Percentiles rank a stretch among this genome's conserved stretches.
Evolutionary conservation across 2,329 filamentous ascomycete genomes (phyloP).

Genomic region (Fusarium pilosicola): DNA sequence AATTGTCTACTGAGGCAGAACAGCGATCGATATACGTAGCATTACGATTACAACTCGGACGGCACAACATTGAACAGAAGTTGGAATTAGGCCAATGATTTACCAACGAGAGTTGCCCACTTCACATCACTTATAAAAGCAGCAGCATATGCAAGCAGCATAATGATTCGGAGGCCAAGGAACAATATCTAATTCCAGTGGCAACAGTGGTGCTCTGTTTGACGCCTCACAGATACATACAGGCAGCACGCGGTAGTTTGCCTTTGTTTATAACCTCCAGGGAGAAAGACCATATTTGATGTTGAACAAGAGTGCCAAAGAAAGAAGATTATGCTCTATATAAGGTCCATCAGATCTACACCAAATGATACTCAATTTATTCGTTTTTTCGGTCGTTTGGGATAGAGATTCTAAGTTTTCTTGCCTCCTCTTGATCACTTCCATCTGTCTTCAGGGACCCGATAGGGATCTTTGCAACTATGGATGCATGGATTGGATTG

Average conservation of each 20-base stretch:
- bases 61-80: slow-evolving; percentile 5
- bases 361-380: neutral
- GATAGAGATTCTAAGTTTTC: neutral
- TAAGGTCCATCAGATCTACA: neutral
- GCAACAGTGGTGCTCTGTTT: neutral
- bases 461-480: neutral
- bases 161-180: neutral
- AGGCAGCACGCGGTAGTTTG: neutral
- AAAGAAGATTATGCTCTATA: neutral
- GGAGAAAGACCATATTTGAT: neutral
- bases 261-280: neutral
- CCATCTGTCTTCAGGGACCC: neutral
- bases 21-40: neutral
- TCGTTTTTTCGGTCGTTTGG: neutral
- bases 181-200: neutral
- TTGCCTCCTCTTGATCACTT: neutral
- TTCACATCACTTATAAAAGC: neutral
- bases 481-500: neutral
- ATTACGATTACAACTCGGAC: neutral
- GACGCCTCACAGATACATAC: neutral
- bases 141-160: neutral
- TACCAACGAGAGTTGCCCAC: slow-evolving; percentile 34
- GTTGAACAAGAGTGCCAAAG: neutral
- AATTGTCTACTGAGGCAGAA: neutral
- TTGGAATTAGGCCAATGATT: neutral